Evolutionary conservation across 257 asterid genomes (phyloP).

Genomic region (Solanum boliviense): DNA sequence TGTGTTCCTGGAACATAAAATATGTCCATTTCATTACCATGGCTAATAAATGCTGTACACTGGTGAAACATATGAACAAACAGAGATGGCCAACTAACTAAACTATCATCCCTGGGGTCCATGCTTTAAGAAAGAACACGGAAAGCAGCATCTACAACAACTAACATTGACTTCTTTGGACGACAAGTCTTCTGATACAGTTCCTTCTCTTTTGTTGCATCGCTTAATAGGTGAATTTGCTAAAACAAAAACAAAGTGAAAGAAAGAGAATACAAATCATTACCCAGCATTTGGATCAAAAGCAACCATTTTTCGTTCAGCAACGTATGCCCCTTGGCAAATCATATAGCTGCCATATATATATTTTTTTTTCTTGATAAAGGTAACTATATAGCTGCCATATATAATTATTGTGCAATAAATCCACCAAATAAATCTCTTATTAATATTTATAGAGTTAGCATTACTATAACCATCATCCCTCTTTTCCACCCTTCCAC

Average conservation of each 20-base stretch:
- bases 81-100: background rate
- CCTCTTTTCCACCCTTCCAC: background rate
- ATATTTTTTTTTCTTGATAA: too few species aligned
- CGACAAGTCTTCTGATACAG: background rate
- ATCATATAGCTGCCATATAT: background rate
- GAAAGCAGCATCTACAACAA: background rate
- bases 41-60: background rate
- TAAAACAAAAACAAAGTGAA: background rate
- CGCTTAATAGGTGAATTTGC: background rate
- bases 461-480: background rate
- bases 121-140: background rate
- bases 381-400: background rate
- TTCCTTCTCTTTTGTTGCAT: background rate
- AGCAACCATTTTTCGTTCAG: background rate
- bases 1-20: slow-evolving; percentile 34
- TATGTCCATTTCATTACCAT: background rate
- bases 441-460: background rate
- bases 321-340: background rate
- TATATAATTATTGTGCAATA: background rate
- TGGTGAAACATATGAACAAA: background rate
- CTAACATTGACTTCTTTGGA: background rate
- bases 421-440: background rate
- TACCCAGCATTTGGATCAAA: background rate
- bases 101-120: background rate
- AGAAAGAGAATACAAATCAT: background rate